These are phyloP conservation scores for Zasmidium angulare DNA, from an alignment of 2,329 filamentous ascomycete genomes.

Conservation along the genomic window DNA sequence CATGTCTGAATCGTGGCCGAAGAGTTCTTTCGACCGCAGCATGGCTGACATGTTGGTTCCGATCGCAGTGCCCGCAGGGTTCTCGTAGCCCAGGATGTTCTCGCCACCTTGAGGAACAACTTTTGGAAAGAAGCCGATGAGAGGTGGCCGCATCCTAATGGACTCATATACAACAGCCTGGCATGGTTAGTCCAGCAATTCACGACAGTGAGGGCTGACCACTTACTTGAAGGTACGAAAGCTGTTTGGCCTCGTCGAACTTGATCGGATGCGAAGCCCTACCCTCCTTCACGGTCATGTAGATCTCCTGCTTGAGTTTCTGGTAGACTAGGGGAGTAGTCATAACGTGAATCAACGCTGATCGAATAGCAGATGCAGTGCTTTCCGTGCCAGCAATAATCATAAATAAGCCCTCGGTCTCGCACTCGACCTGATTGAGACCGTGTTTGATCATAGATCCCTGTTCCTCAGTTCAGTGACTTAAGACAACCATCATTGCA, in stretches of 20 bases:
- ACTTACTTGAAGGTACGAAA: constrained; percentile 37
- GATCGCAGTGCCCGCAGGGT: constrained; percentile 32
- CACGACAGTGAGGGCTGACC: too few relatives aligned
- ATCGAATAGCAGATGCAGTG: background rate
- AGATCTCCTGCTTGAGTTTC: background rate
- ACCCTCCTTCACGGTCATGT: constrained; percentile 10
- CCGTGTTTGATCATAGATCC: constrained; percentile 2
- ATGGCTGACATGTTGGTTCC: constrained; percentile 35
- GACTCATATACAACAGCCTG: constrained; percentile 46
- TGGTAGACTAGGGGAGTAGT: background rate
- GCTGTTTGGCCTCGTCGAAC: constrained; percentile 31
- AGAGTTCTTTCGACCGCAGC: constrained; percentile 32
- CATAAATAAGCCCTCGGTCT: background rate
- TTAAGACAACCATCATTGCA: too few relatives aligned
- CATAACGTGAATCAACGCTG: background rate
- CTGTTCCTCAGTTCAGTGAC: too few relatives aligned
- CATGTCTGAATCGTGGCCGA: constrained; percentile 31
- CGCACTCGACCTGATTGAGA: background rate
- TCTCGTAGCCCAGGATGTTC: constrained; percentile 35
- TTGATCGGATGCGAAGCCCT: constrained; percentile 30
- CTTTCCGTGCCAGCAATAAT: constrained; percentile 3
- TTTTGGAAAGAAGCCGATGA: constrained; percentile 40
- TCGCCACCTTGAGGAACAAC: constrained; percentile 39
- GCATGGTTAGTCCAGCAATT: too few relatives aligned
- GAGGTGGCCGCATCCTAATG: constrained; percentile 45